Base-by-base conservation (phyloP, 768 basidiomycete species). In the Clitopilus hobsonii region DNA sequence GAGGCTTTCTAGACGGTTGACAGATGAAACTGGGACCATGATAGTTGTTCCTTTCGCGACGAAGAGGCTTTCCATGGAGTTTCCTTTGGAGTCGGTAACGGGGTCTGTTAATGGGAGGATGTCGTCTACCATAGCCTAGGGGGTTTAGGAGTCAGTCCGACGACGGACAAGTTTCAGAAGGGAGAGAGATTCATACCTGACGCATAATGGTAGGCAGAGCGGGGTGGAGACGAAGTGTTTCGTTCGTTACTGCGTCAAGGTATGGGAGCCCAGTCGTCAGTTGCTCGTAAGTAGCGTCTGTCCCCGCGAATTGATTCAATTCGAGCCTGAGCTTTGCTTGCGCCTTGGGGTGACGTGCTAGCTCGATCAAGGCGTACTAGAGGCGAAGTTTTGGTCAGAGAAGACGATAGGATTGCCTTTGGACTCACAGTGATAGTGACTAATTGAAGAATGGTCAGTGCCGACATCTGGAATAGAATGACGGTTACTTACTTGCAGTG, bases 181-280 rank as follows among this genome's bases (percentile, higher is more conserved):
- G 32, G 13, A 36, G n/a, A n/a, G n/a, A 36, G n/a, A 3, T 10
- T 51, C 67, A 36, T 56, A 76, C 74, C 11, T 67, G 50, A 11
- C 74, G 70, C 20, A 22, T 54, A 0, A 67, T 65, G 28, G 70
- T 64, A 1, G 58, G 48, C 13, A 70, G 20, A 1, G 73, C 61
- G 2, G 74, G 67, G 53, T 76, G 72, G 2, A 74, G 32, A 11
- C 77, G 65, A 26, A 78, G 57, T 2, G 64, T 64, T 56, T 78
- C 77, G 38, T 68, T 69, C 1, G 72, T 65, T 14, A 75, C 67
- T 6, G 73, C 74, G 52, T 78, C 75, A 23, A 78, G 68, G 56
- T 70, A 74, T 18, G 74, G 76, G 22, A 74, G 56, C 10, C 38
- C 38, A 7, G 30, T 16, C 3, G n/a, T 50, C 23, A 79, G 67